Evolutionary conservation across 2,329 filamentous ascomycete genomes (phyloP).

Genomic region (Talaromyces sp.): DNA sequence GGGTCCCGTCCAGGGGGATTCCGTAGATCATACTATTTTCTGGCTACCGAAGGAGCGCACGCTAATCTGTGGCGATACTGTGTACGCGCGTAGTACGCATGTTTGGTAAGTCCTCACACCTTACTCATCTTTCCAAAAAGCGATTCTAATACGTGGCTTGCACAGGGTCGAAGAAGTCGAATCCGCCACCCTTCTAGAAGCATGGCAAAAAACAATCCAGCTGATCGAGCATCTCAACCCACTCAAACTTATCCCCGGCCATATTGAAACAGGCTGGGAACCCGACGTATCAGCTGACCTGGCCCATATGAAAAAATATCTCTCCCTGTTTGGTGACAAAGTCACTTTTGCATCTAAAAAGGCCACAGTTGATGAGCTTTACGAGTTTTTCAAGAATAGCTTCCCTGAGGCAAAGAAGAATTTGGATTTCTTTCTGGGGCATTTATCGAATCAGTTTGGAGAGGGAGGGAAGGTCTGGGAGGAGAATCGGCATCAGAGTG

Average conservation of each 20-base stretch:
- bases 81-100: not conserved
- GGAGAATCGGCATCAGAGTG: conserved; percentile 31
- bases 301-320: conserved; percentile 5
- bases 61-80: conserved; percentile 23
- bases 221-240: conserved; percentile 30
- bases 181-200: conserved; percentile 25
- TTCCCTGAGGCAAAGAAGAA: conserved; percentile 22
- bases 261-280: not conserved
- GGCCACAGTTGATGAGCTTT: not conserved
- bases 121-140: not conserved
- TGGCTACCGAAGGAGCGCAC: conserved; percentile 29
- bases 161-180: conserved; percentile 29
- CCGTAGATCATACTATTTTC: conserved; percentile 30
- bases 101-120: not conserved
- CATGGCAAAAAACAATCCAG: conserved; percentile 25
- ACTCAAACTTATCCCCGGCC: conserved; percentile 18
- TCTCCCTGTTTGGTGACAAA: conserved; percentile 19
- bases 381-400: not conserved
- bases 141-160: not conserved
- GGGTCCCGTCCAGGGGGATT: conserved; percentile 33
- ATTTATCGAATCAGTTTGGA: conserved; percentile 33
- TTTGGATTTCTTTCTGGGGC: conserved; percentile 34
- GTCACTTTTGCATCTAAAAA: not conserved
- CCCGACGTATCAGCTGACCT: not conserved
- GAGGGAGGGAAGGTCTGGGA: conserved; percentile 31